These are phyloP conservation scores for Mycena sanguinolenta DNA, from an alignment of 768 basidiomycete genomes.

Conservation along the genomic window DNA sequence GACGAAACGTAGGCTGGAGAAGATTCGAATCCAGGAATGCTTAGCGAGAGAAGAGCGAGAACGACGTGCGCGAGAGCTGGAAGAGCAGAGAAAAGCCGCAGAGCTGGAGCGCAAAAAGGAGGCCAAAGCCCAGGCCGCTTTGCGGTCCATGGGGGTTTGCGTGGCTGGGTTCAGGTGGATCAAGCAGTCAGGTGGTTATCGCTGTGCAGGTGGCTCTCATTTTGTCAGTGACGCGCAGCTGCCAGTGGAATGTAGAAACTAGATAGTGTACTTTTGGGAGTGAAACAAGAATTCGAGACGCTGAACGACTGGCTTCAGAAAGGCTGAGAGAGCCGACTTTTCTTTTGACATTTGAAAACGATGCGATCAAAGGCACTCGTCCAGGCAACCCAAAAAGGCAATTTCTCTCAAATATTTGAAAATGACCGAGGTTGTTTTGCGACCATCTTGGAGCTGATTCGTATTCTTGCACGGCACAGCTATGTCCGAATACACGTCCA, in stretches of 20 bases:
- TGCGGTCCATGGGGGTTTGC: slow-evolving; percentile 66
- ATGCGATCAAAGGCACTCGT: too few species aligned
- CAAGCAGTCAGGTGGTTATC: slow-evolving; percentile 53
- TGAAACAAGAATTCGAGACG: too few species aligned
- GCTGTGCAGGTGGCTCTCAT: slow-evolving; percentile 63
- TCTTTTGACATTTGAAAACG: too few species aligned
- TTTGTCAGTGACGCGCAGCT: slow-evolving; percentile 50
- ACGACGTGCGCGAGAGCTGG: slow-evolving; percentile 38
- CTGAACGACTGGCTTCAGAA: too few species aligned
- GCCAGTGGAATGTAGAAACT: slow-evolving; percentile 11
- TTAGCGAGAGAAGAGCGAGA: slow-evolving; percentile 40
- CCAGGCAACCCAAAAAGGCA: too few species aligned
- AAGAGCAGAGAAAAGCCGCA: slow-evolving; percentile 39
- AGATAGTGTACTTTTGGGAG: background rate
- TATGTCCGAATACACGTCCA: too few species aligned
- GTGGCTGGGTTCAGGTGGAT: slow-evolving; percentile 61
- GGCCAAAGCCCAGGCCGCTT: slow-evolving; percentile 54
- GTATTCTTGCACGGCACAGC: too few species aligned
- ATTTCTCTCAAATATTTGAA: too few species aligned
- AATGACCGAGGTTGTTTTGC: too few species aligned
- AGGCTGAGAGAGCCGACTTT: too few species aligned
- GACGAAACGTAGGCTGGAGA: slow-evolving; percentile 41
- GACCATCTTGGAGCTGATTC: too few species aligned
- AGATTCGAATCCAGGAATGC: slow-evolving; percentile 37
- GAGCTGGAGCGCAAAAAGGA: slow-evolving; percentile 53